phyloP scores from a whole-genome alignment of 306 rosid species.

The Rubus parviflorus region DNA sequence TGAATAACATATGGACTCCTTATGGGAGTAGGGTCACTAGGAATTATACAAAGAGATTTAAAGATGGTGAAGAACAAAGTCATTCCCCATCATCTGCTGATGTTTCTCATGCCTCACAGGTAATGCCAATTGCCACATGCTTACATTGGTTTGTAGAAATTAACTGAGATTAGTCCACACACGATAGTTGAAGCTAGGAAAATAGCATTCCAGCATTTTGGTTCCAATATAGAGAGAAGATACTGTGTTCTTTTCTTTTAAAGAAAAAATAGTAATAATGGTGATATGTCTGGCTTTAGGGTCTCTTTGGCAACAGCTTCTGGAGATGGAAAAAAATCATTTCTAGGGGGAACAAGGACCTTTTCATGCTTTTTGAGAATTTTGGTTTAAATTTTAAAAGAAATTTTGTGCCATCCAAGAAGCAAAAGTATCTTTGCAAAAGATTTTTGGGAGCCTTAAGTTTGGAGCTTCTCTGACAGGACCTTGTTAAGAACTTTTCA shows the following conservation, averaged over 20 bases:
- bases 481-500: background rate
- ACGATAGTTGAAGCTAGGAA: background rate
- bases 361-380: background rate
- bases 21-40: conserved; percentile 29
- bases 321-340: background rate
- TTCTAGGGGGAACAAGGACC: background rate
- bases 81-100: conserved; percentile 27
- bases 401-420: background rate
- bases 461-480: background rate
- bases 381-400: background rate
- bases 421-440: background rate
- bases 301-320: background rate
- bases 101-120: conserved; percentile 23
- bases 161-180: background rate
- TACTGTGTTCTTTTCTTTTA: background rate
- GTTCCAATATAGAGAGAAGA: background rate
- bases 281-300: too few relatives aligned
- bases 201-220: background rate
- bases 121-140: conserved; percentile 12
- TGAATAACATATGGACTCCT: conserved; percentile 22
- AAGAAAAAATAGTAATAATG: background rate
- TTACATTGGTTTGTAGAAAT: background rate
- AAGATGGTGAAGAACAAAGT: conserved; percentile 44
- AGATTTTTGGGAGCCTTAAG: background rate
- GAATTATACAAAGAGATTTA: conserved; percentile 38